Evolutionary conservation across 352 stramenopile species (phyloP), one percentile per base, ranked within the genome.

Genomic region (Globisporangium paroecandrum): DNA sequence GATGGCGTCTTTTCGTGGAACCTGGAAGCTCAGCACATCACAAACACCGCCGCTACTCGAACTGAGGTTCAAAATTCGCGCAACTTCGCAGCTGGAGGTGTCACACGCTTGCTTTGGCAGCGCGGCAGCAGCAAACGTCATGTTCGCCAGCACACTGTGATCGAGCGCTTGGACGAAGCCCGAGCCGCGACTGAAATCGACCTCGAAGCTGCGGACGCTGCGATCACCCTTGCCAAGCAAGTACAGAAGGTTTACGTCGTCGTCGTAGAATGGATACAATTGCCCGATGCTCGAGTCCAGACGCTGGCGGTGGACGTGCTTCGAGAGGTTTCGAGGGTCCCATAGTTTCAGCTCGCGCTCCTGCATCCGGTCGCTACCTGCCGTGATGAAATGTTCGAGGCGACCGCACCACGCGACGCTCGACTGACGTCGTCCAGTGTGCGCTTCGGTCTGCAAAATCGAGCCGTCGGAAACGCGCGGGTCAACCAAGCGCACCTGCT

Each of bases 291-390:
- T 77, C n/a, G 77, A 75, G 38, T 87, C 82, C 15, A 95, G 69
- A 0, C 85, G 82, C 69, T 93, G 85, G 12, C 85, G 78, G 59
- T 83, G 77, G 54, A 93, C 58, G 8, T 79, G 73, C 41, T 79
- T 82, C 22, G 66, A 43, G 8, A 89, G 60, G 43, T 83, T 74
- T n/a, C 85, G 78, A 27, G 74, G 66, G 22, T 95, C 87, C 87
- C 85, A 95, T 6, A 95, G 69, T 69, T 91, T 91, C 12, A 95
- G 65, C 59, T 95, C 87, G 3, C 83, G 68, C 58, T 93, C 85
- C 57, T 91, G 85, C 76, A 90, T 81, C 9, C 62, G 66, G 59
- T 89, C 81, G 58, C 77, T 87, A 13, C 87, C 85, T 12, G 76
- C 78, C 3, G 85, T 91, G 27, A 90, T 32, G 59, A 91, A 86